Evolutionary conservation across 345 rosid genomes (phyloP).

Genomic region (Murraya paniculata): DNA sequence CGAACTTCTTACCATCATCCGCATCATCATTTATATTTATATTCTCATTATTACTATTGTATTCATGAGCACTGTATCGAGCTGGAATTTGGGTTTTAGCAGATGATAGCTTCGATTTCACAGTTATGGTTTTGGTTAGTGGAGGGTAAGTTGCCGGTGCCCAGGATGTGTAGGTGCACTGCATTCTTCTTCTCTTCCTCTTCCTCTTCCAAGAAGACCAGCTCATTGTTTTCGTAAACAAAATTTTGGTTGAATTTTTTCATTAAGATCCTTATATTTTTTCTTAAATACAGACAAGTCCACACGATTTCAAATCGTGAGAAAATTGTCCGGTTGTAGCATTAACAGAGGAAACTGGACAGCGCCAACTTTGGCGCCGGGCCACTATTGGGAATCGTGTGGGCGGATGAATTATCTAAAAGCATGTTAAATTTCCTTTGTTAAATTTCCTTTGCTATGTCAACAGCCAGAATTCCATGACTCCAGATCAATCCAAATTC

Average conservation of each 20-base stretch:
- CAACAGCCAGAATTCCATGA: too few species aligned
- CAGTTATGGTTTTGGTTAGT: conserved; percentile 15
- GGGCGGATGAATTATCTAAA: too few species aligned
- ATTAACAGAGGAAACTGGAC: too few species aligned
- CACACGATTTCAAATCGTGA: background rate
- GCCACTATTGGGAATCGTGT: too few species aligned
- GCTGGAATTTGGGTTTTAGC: conserved; percentile 20
- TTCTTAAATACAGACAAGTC: background rate
- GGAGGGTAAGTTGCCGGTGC: conserved; percentile 19
- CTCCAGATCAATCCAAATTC: too few species aligned
- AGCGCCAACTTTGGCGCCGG: too few species aligned
- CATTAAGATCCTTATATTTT: background rate
- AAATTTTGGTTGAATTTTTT: too few species aligned
- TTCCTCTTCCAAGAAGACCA: background rate
- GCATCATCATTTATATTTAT: background rate
- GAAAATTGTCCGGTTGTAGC: too few species aligned
- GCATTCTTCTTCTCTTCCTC: conserved; percentile 19
- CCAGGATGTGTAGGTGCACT: conserved; percentile 28
- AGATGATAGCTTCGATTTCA: conserved; percentile 18
- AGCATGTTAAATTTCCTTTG: too few species aligned
- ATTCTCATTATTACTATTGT: background rate
- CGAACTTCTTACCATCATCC: conserved; percentile 14
- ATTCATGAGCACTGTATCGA: conserved; percentile 8
- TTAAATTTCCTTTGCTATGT: too few species aligned
- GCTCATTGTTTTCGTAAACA: too few species aligned